Evolutionary conservation across 371 early-diverging fungal species (phyloP).

Genomic region (Basidiobolus heterosporus): DNA sequence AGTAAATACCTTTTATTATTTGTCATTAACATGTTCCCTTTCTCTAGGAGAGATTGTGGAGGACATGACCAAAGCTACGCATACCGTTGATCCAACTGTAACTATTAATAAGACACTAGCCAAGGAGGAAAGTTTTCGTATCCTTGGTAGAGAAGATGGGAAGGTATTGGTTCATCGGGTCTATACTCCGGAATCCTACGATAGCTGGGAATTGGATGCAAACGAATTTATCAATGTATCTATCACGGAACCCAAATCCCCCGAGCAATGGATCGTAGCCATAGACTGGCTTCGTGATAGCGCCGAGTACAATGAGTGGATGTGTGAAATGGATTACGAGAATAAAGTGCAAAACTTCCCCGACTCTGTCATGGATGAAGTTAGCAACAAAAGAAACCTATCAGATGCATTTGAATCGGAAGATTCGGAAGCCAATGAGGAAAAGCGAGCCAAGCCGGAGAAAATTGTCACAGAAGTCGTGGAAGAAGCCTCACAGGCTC

Average conservation of each 20-base stretch:
- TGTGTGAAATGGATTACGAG: constrained; percentile 66
- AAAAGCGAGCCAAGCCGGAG: constrained; percentile 2
- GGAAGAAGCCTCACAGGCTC: not conserved
- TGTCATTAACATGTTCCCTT: too few relatives aligned
- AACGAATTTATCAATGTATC: constrained; percentile 45
- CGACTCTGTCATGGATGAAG: too few relatives aligned
- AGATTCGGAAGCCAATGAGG: constrained; percentile 8
- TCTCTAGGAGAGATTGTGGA: constrained; percentile 22
- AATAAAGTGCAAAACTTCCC: too few relatives aligned
- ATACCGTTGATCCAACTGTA: constrained; percentile 22
- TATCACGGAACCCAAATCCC: constrained; percentile 40
- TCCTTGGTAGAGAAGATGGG: constrained; percentile 42
- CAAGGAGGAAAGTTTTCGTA: constrained; percentile 49
- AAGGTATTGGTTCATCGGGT: constrained; percentile 61
- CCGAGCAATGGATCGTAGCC: constrained; percentile 48
- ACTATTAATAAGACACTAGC: constrained; percentile 3
- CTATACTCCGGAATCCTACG: constrained; percentile 71
- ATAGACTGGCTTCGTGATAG: constrained; percentile 65
- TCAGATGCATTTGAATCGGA: constrained; percentile 4
- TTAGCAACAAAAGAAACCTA: too few relatives aligned
- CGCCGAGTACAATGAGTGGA: constrained; percentile 49
- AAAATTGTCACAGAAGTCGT: too few relatives aligned
- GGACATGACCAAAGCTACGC: constrained; percentile 28
- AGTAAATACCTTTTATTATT: too few relatives aligned
- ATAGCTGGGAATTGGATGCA: constrained; percentile 52